Conservation (phyloP, 192 early-diverging fungal species). For the Umbelopsis vinacea region DNA sequence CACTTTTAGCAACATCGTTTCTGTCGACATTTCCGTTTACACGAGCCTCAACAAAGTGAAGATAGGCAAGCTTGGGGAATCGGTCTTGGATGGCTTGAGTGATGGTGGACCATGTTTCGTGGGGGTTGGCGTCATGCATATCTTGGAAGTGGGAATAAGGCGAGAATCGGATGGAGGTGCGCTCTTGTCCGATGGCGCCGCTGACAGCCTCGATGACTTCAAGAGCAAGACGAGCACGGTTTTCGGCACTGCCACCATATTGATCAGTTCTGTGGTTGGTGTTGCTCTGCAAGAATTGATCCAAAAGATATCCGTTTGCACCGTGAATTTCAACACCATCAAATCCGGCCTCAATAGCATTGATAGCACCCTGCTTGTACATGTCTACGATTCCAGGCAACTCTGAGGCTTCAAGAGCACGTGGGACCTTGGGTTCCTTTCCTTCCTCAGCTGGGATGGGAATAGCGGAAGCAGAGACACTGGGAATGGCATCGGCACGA, state of each 20-base stretch:
- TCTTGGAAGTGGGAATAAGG: conserved; percentile 37
- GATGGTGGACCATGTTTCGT: conserved; percentile 33
- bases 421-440: conserved; percentile 44
- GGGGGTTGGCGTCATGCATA: conserved; percentile 34
- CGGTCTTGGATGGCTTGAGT: conserved; percentile 27
- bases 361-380: conserved; percentile 67
- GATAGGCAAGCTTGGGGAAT: conserved; percentile 34
- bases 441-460: neutral
- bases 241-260: conserved; percentile 88
- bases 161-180: conserved; percentile 28
- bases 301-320: conserved; percentile 90
- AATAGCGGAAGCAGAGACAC: conserved; percentile 31
- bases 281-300: conserved; percentile 80
- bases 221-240: conserved; percentile 73
- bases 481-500: conserved; percentile 11
- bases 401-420: conserved; percentile 64
- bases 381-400: conserved; percentile 64
- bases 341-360: conserved; percentile 79
- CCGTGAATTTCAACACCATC: conserved; percentile 90
- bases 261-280: conserved; percentile 85
- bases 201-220: conserved; percentile 68
- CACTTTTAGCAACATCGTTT: neutral
- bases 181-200: conserved; percentile 61
- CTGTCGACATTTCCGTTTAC: conserved; percentile 1
- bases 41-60: conserved; percentile 35